phyloP scores from a whole-genome alignment of 2,329 filamentous ascomycete species.

The Beauveria australis region DNA sequence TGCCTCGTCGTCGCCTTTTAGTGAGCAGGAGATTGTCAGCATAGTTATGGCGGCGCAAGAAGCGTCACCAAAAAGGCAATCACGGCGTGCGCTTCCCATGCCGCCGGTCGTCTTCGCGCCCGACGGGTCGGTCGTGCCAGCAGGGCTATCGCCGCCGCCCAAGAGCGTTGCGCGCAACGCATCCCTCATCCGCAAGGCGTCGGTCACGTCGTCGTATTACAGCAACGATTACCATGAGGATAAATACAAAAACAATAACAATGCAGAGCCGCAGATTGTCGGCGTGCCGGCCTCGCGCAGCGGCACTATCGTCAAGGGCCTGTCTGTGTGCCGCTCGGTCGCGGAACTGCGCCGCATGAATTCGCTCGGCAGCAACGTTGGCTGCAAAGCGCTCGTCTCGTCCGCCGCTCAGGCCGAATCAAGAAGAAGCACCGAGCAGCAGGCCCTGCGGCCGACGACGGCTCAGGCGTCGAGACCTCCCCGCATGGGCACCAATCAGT shows the following conservation, averaged over 20 bases:
- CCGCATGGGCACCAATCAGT: constrained; percentile 35
- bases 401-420: constrained; percentile 20
- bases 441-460: constrained; percentile 23
- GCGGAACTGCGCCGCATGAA: constrained; percentile 51
- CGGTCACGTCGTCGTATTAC: constrained; percentile 20
- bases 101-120: constrained; percentile 19
- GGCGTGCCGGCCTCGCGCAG: not conserved
- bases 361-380: constrained; percentile 40
- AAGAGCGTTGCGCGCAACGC: constrained; percentile 12
- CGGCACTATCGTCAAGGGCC: not conserved
- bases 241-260: not conserved
- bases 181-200: not conserved
- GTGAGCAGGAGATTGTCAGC: constrained; percentile 26
- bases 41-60: constrained; percentile 20
- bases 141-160: constrained; percentile 21
- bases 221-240: not conserved
- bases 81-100: constrained; percentile 20
- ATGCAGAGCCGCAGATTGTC: too few species aligned
- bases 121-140: constrained; percentile 20
- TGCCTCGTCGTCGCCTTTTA: constrained; percentile 23
- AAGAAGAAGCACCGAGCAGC: too few species aligned
- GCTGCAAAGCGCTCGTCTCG: constrained; percentile 28
- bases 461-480: constrained; percentile 2
- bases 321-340: constrained; percentile 34
- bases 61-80: not conserved